phyloP scores from a whole-genome alignment of 176 grass and related monocot species.

The Carex myosuroides region DNA sequence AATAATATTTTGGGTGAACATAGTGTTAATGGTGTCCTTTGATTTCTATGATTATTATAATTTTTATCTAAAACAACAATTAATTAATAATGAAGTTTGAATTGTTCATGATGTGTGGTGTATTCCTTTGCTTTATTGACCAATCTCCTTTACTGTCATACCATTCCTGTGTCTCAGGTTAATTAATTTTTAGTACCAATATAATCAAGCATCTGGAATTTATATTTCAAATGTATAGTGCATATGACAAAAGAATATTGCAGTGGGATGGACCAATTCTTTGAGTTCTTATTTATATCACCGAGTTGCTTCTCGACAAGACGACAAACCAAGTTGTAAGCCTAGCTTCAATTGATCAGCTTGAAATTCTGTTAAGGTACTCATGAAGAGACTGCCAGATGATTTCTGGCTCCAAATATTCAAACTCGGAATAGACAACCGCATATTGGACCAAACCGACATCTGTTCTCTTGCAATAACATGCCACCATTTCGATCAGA shows the following conservation, averaged over 20 bases:
- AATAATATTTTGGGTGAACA: no score
- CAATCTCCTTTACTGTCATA: no score
- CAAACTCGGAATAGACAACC: not conserved
- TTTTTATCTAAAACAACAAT: no score
- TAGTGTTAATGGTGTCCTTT: no score
- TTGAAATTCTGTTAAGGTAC: not conserved
- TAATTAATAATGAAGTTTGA: no score
- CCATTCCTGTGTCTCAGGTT: no score
- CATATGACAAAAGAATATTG: not conserved
- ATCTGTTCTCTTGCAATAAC: not conserved
- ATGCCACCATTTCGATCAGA: constrained; percentile 10
- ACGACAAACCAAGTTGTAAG: not conserved
- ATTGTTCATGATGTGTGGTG: no score
- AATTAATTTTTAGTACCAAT: not conserved
- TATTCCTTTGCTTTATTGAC: no score
- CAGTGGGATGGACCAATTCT: not conserved
- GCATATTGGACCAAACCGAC: not conserved
- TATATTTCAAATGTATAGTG: not conserved
- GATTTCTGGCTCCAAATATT: constrained; percentile 13
- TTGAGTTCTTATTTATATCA: not conserved
- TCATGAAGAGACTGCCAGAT: constrained; percentile 5
- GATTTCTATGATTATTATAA: not conserved
- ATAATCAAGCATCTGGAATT: not conserved
- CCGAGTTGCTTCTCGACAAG: not conserved
- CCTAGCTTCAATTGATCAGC: not conserved